phyloP scores from a whole-genome alignment of 2,329 filamentous ascomycete species.

The Penicillium concentricum region DNA sequence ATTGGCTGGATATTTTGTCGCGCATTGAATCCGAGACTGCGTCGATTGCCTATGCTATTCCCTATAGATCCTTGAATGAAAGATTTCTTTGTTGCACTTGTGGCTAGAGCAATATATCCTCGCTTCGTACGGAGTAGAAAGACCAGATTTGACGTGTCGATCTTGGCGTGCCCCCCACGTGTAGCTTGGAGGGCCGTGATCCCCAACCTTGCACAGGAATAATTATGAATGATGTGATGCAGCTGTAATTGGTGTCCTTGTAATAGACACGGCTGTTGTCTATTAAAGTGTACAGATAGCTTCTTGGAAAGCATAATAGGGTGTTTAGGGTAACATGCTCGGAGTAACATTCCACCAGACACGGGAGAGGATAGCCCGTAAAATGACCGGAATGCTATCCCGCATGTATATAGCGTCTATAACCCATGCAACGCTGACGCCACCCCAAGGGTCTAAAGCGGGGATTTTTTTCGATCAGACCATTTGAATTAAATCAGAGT shows the following conservation, averaged over 20 bases:
- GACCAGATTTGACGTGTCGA: neutral
- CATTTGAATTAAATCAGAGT: neutral
- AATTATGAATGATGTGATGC: neutral
- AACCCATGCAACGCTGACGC: slow-evolving; percentile 8
- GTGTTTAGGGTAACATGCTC: no score
- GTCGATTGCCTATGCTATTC: neutral
- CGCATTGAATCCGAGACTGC: neutral
- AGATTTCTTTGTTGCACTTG: neutral
- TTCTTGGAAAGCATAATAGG: no score
- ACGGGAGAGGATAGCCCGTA: neutral
- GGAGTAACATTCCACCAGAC: slow-evolving; percentile 3
- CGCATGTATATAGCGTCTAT: neutral
- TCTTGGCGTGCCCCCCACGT: neutral
- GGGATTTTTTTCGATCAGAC: neutral
- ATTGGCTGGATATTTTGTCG: neutral
- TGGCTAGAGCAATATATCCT: neutral
- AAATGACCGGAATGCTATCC: neutral
- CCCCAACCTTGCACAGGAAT: neutral
- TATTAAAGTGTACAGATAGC: no score
- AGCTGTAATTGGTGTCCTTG: neutral
- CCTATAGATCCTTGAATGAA: slow-evolving; percentile 10
- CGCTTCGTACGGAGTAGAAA: no score
- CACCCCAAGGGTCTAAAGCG: neutral
- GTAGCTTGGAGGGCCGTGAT: neutral
- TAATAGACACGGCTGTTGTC: neutral